phyloP scores from a whole-genome alignment of 768 basidiomycete genomes.

The Rhizopogon roseolus region DNA sequence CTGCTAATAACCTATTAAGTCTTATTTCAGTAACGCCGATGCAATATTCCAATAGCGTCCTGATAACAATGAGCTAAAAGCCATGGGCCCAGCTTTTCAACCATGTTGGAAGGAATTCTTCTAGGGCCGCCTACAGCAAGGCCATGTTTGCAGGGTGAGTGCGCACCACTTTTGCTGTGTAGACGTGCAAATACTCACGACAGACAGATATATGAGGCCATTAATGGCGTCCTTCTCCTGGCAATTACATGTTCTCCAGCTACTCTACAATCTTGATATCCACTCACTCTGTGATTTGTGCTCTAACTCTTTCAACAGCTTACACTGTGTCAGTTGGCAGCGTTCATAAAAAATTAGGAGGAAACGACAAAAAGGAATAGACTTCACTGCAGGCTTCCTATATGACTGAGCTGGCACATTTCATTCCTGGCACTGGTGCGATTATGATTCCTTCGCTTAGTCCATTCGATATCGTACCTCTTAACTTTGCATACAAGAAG shows the following conservation, averaged over 20 bases:
- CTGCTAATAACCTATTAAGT: neutral
- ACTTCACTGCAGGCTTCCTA: conserved; percentile 44
- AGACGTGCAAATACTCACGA: neutral
- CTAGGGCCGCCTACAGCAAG: conserved; percentile 47
- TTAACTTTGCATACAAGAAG: conserved; percentile 24
- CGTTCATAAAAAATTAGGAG: conserved; percentile 42
- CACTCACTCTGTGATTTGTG: neutral
- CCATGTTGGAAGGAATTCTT: conserved; percentile 47
- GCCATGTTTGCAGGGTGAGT: conserved; percentile 37
- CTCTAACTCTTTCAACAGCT: conserved; percentile 7
- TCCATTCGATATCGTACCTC: conserved; percentile 19
- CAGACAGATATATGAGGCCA: neutral
- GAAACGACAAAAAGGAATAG: conserved; percentile 32
- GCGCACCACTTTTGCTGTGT: neutral
- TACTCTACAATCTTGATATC: conserved; percentile 26
- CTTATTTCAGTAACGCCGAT: conserved; percentile 39
- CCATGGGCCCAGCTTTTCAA: conserved; percentile 43
- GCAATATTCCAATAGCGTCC: conserved; percentile 56
- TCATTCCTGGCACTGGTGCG: neutral
- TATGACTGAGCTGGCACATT: conserved; percentile 29
- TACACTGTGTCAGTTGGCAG: conserved; percentile 45
- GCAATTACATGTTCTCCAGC: conserved; percentile 12
- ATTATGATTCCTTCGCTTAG: conserved; percentile 5
- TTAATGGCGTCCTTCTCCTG: conserved; percentile 1
- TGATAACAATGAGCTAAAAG: conserved; percentile 39